Conservation (phyloP, 2,329 filamentous ascomycete genomes). For the Colletotrichum gigasporum region DNA sequence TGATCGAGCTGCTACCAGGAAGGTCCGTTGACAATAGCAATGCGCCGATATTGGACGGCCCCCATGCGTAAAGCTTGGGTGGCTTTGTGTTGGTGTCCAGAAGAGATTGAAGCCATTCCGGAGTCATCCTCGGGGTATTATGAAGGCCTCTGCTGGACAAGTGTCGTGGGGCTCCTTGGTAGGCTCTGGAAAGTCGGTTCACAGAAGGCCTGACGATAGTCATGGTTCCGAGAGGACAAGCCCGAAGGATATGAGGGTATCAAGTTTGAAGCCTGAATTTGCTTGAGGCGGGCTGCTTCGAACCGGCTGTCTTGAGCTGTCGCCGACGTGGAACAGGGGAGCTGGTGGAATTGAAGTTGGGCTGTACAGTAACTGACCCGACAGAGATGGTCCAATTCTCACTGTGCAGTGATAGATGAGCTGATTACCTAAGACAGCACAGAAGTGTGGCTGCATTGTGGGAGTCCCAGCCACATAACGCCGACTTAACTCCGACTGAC, state of each 20-base stretch:
- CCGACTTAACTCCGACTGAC: not conserved
- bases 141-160: not conserved
- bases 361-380: no score
- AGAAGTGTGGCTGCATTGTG: slow-evolving; percentile 2
- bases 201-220: not conserved
- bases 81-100: slow-evolving; percentile 35
- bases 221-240: not conserved
- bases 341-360: no score
- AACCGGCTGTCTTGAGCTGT: no score
- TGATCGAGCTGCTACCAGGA: not conserved
- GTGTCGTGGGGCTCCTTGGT: not conserved
- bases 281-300: no score
- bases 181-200: not conserved
- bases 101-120: slow-evolving; percentile 44
- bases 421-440: no score
- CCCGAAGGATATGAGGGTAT: no score
- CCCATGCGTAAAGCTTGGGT: slow-evolving; percentile 50
- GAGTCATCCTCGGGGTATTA: not conserved
- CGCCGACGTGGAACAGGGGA: no score
- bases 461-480: not conserved
- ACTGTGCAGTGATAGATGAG: no score
- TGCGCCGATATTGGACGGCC: slow-evolving; percentile 38
- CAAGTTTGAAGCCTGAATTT: no score
- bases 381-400: no score
- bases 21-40: not conserved